Conservation (phyloP, 2,329 filamentous ascomycete genomes). For the Claviceps monticola region DNA sequence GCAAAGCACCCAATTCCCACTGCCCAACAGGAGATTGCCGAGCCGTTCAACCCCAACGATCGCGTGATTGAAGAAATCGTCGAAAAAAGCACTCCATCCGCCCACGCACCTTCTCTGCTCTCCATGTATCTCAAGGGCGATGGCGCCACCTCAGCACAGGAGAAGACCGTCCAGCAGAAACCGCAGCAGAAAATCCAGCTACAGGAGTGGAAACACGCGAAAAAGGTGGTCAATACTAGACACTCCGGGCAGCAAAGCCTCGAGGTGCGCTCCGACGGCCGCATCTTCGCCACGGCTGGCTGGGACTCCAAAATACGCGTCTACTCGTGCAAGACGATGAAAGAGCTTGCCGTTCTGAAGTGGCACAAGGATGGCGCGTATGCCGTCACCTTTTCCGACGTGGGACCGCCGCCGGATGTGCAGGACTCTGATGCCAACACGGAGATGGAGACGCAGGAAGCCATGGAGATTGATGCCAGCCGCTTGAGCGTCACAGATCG, state of each 20-base stretch:
- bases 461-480: background rate
- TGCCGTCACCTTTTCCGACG: constrained; percentile 55
- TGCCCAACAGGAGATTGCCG: constrained; percentile 12
- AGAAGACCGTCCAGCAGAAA: background rate
- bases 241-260: constrained; percentile 85
- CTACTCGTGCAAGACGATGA: constrained; percentile 68
- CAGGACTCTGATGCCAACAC: background rate
- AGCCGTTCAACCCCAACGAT: constrained; percentile 4
- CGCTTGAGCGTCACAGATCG: constrained; percentile 41
- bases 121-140: constrained; percentile 11
- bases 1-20: constrained; percentile 57
- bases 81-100: constrained; percentile 7
- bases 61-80: background rate
- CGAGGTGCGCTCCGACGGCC: constrained; percentile 62
- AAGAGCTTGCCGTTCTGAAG: constrained; percentile 80
- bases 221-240: constrained; percentile 59
- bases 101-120: constrained; percentile 10
- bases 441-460: background rate
- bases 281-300: constrained; percentile 76
- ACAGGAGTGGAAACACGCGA: constrained; percentile 29
- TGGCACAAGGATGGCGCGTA: constrained; percentile 90
- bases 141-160: background rate
- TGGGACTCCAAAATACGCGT: constrained; percentile 79
- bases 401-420: constrained; percentile 12
- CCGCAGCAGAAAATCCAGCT: constrained; percentile 6